Conservation (phyloP, 805 yeast species). For the Candida multigemmis region DNA sequence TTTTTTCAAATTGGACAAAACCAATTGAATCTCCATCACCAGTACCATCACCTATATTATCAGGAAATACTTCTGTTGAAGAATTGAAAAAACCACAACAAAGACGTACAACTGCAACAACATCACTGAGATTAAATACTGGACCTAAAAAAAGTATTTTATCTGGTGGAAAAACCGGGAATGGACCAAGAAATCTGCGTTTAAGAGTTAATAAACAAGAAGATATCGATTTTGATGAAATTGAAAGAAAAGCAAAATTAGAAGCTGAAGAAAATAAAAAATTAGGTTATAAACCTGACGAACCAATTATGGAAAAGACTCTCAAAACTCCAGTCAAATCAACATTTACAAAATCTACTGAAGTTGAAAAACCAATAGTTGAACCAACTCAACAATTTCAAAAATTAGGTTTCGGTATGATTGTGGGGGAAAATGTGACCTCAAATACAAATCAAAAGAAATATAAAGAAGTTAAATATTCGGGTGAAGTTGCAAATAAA, state of each 20-base stretch:
- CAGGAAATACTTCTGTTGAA: slow-evolving; percentile 33
- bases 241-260: slow-evolving; percentile 69
- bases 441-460: slow-evolving; percentile 14
- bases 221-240: slow-evolving; percentile 49
- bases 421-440: slow-evolving; percentile 47
- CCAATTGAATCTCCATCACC: slow-evolving; percentile 53
- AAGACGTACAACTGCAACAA: slow-evolving; percentile 12
- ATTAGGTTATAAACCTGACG: slow-evolving; percentile 42
- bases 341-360: neutral
- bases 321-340: no score
- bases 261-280: slow-evolving; percentile 65
- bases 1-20: slow-evolving; percentile 86
- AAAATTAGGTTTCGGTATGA: slow-evolving; percentile 86
- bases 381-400: slow-evolving; percentile 64
- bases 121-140: slow-evolving; percentile 7
- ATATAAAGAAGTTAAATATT: slow-evolving; percentile 51
- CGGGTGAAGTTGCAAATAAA: slow-evolving; percentile 68
- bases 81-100: slow-evolving; percentile 16
- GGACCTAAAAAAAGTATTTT: slow-evolving; percentile 25
- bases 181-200: slow-evolving; percentile 47
- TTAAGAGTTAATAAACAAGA: slow-evolving; percentile 38
- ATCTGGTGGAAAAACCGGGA: slow-evolving; percentile 45
- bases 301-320: neutral
- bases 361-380: slow-evolving; percentile 20
- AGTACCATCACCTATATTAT: slow-evolving; percentile 32